A percentile compares a stretch with the other conserved stretches of the same genome.
These are phyloP conservation scores for Penicillium samsonianum DNA, from an alignment of 495 filamentous ascomycete species.

Conservation along the genomic window DNA sequence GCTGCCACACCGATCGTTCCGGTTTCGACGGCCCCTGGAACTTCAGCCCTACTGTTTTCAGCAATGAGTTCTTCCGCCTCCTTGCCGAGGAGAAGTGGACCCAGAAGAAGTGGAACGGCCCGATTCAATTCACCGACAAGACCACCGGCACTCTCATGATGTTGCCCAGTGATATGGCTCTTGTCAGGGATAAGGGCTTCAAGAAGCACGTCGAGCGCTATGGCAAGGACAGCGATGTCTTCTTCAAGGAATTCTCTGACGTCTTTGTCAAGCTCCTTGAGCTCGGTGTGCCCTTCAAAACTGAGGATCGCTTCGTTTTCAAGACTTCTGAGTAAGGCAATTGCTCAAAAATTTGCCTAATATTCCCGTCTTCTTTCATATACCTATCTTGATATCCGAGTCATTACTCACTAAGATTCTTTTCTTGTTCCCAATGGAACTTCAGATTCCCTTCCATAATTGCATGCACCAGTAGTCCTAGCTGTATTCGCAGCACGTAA, in stretches of 20 bases:
- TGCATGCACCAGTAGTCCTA: background rate
- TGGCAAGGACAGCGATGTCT: slow-evolving; percentile 85
- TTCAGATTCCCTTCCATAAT: slow-evolving; percentile 4
- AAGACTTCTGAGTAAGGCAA: slow-evolving; percentile 59
- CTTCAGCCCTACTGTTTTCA: slow-evolving; percentile 91
- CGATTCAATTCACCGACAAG: slow-evolving; percentile 81
- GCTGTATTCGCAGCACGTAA: background rate
- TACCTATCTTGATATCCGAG: slow-evolving; percentile 40
- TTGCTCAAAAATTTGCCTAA: slow-evolving; percentile 11
- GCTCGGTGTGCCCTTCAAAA: slow-evolving; percentile 88
- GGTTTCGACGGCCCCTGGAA: slow-evolving; percentile 95
- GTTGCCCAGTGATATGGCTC: slow-evolving; percentile 87
- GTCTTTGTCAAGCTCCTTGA: slow-evolving; percentile 84
- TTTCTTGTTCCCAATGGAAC: slow-evolving; percentile 17
- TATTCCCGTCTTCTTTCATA: slow-evolving; percentile 16
- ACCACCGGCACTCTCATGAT: slow-evolving; percentile 90
- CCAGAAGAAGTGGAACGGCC: slow-evolving; percentile 91
- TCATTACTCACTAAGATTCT: slow-evolving; percentile 20
- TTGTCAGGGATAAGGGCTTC: slow-evolving; percentile 89
- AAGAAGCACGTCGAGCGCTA: slow-evolving; percentile 83
- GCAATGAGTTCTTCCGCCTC: slow-evolving; percentile 91
- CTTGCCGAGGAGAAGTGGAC: slow-evolving; percentile 91
- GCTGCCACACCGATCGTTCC: slow-evolving; percentile 85
- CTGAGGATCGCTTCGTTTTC: slow-evolving; percentile 71
- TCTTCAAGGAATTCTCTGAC: slow-evolving; percentile 90